Conservation (phyloP, 108 stramenopile species). For the Nannochloropsis oceanica region DNA sequence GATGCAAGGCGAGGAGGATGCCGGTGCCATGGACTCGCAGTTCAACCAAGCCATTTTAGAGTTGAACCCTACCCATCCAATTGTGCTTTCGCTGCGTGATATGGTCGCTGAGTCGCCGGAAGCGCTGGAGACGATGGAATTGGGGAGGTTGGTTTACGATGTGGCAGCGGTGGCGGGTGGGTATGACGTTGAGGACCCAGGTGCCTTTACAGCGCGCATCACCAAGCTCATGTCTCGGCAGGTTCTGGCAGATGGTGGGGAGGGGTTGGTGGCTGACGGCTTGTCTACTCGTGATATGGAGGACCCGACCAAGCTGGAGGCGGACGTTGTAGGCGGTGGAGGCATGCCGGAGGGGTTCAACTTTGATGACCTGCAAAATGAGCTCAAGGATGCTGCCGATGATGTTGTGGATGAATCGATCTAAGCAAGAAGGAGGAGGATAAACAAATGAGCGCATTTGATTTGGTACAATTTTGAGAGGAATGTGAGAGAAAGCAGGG, state of each 20-base stretch:
- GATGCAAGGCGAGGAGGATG: slow-evolving; percentile 57
- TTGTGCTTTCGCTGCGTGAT: slow-evolving; percentile 55
- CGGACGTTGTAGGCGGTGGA: neutral
- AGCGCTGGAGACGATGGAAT: slow-evolving; percentile 53
- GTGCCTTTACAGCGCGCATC: slow-evolving; percentile 63
- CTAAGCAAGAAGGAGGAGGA: neutral
- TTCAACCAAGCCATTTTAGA: slow-evolving; percentile 73
- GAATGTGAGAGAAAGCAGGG: no score
- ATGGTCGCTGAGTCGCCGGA: slow-evolving; percentile 41
- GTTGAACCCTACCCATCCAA: slow-evolving; percentile 83
- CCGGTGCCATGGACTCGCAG: neutral
- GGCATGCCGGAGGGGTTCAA: neutral
- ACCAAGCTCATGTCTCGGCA: slow-evolving; percentile 52
- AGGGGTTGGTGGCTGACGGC: neutral
- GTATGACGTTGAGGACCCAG: slow-evolving; percentile 71
- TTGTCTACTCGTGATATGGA: neutral
- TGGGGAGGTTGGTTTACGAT: slow-evolving; percentile 68
- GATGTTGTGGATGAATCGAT: neutral
- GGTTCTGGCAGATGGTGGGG: neutral
- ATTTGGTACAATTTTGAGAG: no score
- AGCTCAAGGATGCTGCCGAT: neutral
- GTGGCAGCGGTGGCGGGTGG: slow-evolving; percentile 88
- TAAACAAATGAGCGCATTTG: no score
- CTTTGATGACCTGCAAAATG: neutral
- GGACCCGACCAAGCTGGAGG: neutral